Base-by-base conservation (phyloP, 805 yeast genomes). In the Barnettozyma californica region DNA sequence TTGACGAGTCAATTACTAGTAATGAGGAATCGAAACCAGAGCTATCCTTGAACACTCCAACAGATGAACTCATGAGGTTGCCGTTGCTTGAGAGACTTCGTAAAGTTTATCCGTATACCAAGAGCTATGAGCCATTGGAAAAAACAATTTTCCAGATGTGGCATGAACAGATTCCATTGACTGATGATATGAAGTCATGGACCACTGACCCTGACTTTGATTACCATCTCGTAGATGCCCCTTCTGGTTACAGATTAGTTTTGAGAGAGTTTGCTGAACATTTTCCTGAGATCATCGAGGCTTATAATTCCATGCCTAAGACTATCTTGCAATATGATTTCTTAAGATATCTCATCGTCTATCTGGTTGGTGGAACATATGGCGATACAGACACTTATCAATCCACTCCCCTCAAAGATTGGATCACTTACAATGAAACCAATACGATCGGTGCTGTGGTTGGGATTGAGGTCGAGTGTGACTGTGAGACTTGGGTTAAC, bases 311-410 rank as follows among this genome's bases (percentile, higher is more conserved):
- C 5, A 59, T 80, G 51, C 84, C 84, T 1, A 76, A 77, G 56
- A 76, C 72, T 16, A 74, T 81, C 27, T 64, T 80, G 35, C 69
- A 67, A 51, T 76, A 71, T 66, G 84, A 80, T 56, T 78, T 79
- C 52, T 70, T 80, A 61, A 68, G 81, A 47, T 80, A 79, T 58
- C 64, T 78, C 50, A 67, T 79, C 9, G 54, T 79, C 8, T 78
- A 58, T 51, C 71, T 80, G 5, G 64, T 67, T 41, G 86, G 86
- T 41, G 86, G 86, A 19, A 72, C 77, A 14, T 80, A 80, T 57
- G 75, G 83, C 5, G 85, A 80, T 59, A 76, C 80, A 35, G 86
- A 80, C 59, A 80, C 84, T 1, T 68, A 19, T 5, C 48, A 50
- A 65, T 50, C 75, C 45, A 80, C 74, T 50, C 83, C 82, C 1